Evolutionary conservation across 495 filamentous ascomycete genomes (phyloP).

Genomic region (Hyphodiscus hymeniophilus): DNA sequence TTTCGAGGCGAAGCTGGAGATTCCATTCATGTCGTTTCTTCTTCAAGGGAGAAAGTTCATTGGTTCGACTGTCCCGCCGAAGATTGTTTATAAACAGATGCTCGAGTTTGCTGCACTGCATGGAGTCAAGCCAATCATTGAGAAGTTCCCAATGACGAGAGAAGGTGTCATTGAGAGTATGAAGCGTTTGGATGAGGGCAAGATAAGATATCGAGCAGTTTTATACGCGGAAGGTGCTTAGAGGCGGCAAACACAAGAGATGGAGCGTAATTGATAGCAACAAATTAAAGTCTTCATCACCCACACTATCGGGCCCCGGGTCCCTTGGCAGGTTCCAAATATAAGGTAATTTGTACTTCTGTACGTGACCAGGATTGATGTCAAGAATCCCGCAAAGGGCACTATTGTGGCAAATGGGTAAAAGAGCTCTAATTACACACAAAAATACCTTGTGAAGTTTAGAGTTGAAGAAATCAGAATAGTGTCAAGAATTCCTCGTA

Average conservation of each 20-base stretch:
- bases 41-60: slow-evolving; percentile 39
- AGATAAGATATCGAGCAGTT: slow-evolving; percentile 49
- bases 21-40: slow-evolving; percentile 35
- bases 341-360: too few species aligned
- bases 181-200: slow-evolving; percentile 40
- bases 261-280: too few species aligned
- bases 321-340: too few species aligned
- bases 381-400: too few species aligned
- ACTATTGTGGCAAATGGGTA: too few species aligned
- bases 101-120: slow-evolving; percentile 29
- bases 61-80: slow-evolving; percentile 35
- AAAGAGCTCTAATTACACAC: too few species aligned
- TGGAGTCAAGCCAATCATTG: slow-evolving; percentile 23
- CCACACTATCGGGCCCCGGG: neutral
- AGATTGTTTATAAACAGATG: slow-evolving; percentile 27
- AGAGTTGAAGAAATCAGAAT: too few species aligned
- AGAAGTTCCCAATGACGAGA: slow-evolving; percentile 36
- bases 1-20: slow-evolving; percentile 29
- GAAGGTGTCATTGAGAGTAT: slow-evolving; percentile 47
- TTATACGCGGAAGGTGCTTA: slow-evolving; percentile 18
- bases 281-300: too few species aligned
- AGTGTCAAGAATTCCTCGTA: too few species aligned
- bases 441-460: too few species aligned
- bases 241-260: neutral
- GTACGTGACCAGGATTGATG: too few species aligned